Conservation (phyloP, 2,329 filamentous ascomycete species). For the Whalleya microplaca region DNA sequence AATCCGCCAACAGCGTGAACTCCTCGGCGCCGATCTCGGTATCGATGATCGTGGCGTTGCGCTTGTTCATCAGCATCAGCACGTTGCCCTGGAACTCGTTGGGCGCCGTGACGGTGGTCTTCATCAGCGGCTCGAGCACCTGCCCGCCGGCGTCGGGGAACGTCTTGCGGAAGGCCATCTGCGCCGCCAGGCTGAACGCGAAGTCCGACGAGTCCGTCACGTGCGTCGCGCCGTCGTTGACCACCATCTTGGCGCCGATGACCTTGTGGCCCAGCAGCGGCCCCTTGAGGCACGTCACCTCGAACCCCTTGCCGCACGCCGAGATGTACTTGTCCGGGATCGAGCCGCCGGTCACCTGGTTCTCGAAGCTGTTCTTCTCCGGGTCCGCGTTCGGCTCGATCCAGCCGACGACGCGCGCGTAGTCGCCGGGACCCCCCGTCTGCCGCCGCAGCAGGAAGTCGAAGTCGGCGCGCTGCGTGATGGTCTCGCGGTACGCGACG, state of each 20-base stretch:
- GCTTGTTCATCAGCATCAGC: constrained; percentile 94
- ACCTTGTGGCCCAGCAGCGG: constrained; percentile 93
- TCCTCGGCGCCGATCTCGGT: constrained; percentile 94
- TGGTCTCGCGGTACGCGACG: constrained; percentile 95
- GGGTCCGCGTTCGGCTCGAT: constrained; percentile 82
- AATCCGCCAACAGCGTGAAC: constrained; percentile 90
- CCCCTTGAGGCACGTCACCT: constrained; percentile 79
- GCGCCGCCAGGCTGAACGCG: constrained; percentile 91
- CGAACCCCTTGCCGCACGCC: constrained; percentile 94
- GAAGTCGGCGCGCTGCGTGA: constrained; percentile 78
- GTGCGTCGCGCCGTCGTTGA: constrained; percentile 96
- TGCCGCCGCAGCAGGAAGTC: constrained; percentile 96
- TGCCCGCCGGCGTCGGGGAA: constrained; percentile 81
- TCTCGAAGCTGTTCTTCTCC: constrained; percentile 80
- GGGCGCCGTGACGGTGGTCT: constrained; percentile 93
- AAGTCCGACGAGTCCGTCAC: constrained; percentile 97
- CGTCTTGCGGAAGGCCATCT: constrained; percentile 94
- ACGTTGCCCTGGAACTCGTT: constrained; percentile 98
- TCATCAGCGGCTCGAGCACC: constrained; percentile 96
- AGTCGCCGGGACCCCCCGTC: constrained; percentile 93
- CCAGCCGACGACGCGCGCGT: constrained; percentile 86
- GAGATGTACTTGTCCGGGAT: constrained; percentile 96
- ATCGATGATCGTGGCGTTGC: constrained; percentile 91
- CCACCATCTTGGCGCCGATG: constrained; percentile 84
- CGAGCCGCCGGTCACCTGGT: constrained; percentile 83